phyloP scores from a whole-genome alignment of 768 basidiomycete genomes.

The Psilocybe azurescens region DNA sequence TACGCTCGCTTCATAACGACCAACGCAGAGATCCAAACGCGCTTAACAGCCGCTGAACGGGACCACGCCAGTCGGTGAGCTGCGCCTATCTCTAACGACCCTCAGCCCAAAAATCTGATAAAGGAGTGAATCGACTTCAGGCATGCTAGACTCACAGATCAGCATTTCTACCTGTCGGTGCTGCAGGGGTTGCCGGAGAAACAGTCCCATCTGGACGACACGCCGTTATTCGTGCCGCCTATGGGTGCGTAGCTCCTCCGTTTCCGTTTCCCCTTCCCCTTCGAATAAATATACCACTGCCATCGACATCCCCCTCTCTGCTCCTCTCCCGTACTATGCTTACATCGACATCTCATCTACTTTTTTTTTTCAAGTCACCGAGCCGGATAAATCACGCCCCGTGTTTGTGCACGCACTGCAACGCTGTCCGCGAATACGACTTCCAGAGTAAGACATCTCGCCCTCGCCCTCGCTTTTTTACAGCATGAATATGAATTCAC shows the following conservation, averaged over 20 bases:
- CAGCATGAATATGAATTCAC: background rate
- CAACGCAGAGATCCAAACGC: conserved; percentile 74
- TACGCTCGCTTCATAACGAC: conserved; percentile 81
- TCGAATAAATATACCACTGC: background rate
- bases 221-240: conserved; percentile 68
- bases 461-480: background rate
- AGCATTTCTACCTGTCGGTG: conserved; percentile 81
- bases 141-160: conserved; percentile 76
- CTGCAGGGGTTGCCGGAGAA: conserved; percentile 81
- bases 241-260: conserved; percentile 60
- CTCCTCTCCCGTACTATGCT: too few relatives aligned
- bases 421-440: conserved; percentile 66
- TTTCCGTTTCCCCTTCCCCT: conserved; percentile 18
- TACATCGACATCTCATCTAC: background rate
- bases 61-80: conserved; percentile 77
- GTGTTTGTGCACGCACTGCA: conserved; percentile 84
- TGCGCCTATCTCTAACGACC: background rate
- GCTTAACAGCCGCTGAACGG: conserved; percentile 83
- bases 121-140: conserved; percentile 39
- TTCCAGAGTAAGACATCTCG: conserved; percentile 65
- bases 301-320: too few relatives aligned
- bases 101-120: background rate
- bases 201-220: conserved; percentile 80
- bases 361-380: conserved; percentile 56
- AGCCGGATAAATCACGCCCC: conserved; percentile 76